A percentile compares a stretch with the other conserved stretches of the same genome.
Evolutionary conservation across 139 green algal genomes (phyloP).

Genomic region (Yamagishiella unicocca): DNA sequence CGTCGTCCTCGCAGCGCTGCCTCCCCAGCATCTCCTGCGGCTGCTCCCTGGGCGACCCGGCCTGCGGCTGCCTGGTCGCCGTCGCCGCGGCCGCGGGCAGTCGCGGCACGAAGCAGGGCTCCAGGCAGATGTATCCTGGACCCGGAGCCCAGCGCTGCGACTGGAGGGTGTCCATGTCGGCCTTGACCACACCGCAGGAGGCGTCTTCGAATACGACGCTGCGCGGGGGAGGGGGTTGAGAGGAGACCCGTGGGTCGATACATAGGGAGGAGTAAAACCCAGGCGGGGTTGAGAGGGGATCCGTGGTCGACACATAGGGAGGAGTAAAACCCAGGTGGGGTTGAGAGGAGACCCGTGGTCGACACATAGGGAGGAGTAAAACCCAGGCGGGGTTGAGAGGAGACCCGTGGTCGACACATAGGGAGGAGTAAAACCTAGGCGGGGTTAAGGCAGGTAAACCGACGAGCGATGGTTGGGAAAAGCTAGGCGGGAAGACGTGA

Average conservation of each 20-base stretch:
- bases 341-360: no score
- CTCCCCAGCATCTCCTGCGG: neutral
- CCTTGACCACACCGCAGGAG: conserved; percentile 8
- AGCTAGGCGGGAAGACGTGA: no score
- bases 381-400: no score
- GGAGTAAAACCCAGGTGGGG: no score
- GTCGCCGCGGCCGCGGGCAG: neutral
- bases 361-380: no score
- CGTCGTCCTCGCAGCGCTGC: conserved; percentile 41
- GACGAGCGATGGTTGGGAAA: neutral
- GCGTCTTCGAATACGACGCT: neutral
- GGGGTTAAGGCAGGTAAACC: neutral
- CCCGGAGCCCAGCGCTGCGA: neutral
- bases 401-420: no score
- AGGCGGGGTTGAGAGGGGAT: no score
- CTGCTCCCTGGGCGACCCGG: neutral
- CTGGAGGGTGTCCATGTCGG: conserved; percentile 31
- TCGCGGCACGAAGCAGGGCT: conserved; percentile 42
- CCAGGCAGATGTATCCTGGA: conserved; percentile 18
- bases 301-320: no score
- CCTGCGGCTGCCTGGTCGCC: neutral
- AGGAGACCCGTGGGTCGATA: no score
- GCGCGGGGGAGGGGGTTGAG: neutral
- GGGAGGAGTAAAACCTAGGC: no score
- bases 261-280: no score